A percentile compares a stretch with the other conserved stretches of the same genome.
These are phyloP conservation scores for Melastoma malabathricum DNA, from an alignment of 345 rosid species.

Conservation along the genomic window DNA sequence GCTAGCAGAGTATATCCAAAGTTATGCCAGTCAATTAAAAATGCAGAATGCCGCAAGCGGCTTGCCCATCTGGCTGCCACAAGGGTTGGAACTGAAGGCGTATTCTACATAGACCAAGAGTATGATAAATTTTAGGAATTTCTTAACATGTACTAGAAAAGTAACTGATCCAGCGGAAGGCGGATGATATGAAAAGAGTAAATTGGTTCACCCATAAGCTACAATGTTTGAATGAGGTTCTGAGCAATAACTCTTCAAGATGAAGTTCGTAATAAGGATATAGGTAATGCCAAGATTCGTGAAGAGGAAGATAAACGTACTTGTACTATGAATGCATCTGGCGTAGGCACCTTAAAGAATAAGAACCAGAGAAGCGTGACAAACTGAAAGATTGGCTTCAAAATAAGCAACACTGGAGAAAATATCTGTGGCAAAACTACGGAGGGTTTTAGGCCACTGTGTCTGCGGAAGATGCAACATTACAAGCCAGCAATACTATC, in stretches of 20 bases:
- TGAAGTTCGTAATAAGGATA: background rate
- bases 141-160: too few relatives aligned
- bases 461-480: conserved; percentile 22
- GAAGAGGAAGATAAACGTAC: conserved; percentile 20
- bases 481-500: too few relatives aligned
- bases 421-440: conserved; percentile 44
- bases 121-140: background rate
- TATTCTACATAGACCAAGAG: conserved; percentile 46
- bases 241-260: background rate
- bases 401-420: conserved; percentile 46
- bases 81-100: conserved; percentile 90
- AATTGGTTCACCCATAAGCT: too few relatives aligned
- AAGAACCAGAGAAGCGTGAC: conserved; percentile 74
- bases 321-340: conserved; percentile 86
- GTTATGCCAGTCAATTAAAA: conserved; percentile 93
- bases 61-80: conserved; percentile 90
- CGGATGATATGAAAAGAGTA: too few relatives aligned
- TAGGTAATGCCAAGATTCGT: too few relatives aligned
- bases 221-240: too few relatives aligned
- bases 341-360: conserved; percentile 53
- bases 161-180: too few relatives aligned
- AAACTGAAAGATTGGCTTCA: conserved; percentile 78
- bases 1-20: conserved; percentile 89
- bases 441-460: conserved; percentile 40
- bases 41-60: conserved; percentile 52